A percentile compares a stretch with the other conserved stretches of the same genome.
Conservation (phyloP, 1,139 yeast species). For the Sugiyamaella xylanicola region DNA sequence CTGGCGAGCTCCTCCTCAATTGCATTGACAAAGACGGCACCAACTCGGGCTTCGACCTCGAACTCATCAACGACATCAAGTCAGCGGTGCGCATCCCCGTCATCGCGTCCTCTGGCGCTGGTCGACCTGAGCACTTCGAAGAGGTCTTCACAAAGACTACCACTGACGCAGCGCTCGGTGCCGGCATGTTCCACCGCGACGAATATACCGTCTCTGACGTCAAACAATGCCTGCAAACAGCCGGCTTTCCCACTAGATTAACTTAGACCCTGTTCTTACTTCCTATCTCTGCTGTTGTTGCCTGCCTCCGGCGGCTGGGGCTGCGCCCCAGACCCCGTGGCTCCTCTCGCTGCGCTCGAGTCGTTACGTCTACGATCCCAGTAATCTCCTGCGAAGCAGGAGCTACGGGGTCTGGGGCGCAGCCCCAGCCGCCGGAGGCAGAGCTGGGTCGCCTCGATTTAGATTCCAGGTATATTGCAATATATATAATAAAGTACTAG, state of each 20-base stretch:
- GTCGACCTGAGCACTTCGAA: conserved; percentile 83
- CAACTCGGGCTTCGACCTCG: conserved; percentile 88
- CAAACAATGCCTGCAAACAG: conserved; percentile 54
- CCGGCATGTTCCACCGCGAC: conserved; percentile 95
- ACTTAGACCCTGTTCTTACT: background rate
- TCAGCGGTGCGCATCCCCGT: conserved; percentile 81
- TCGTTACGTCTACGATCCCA: too few species aligned
- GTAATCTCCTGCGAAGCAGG: background rate
- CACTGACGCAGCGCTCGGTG: conserved; percentile 96
- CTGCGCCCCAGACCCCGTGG: background rate
- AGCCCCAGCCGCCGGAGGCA: background rate
- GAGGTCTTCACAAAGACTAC: conserved; percentile 80
- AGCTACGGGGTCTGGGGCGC: background rate
- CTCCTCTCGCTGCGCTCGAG: background rate
- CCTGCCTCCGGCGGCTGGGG: conserved; percentile 9
- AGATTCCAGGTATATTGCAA: background rate
- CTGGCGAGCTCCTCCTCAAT: conserved; percentile 89
- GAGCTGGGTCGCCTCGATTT: background rate
- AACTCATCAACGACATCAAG: conserved; percentile 76
- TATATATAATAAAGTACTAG: background rate
- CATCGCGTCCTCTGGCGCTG: conserved; percentile 97
- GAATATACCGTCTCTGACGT: conserved; percentile 88
- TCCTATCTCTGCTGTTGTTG: background rate
- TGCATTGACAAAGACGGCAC: conserved; percentile 97
- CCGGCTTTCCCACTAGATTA: conserved; percentile 15